These are phyloP conservation scores for Rachicladosporium sp. DNA, from an alignment of 2,329 filamentous ascomycete species.

Conservation along the genomic window DNA sequence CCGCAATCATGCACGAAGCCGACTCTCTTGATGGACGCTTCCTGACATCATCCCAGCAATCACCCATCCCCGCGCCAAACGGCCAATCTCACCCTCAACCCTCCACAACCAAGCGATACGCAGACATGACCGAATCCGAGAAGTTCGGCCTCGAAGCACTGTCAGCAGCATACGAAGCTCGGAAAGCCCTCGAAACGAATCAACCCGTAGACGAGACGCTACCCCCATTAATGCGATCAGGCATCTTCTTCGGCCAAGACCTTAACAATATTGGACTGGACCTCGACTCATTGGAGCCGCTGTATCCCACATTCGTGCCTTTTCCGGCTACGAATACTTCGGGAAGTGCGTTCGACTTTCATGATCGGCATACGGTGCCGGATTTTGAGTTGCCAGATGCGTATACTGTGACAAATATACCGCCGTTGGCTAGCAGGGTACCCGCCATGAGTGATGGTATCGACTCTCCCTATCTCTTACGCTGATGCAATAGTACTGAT, in stretches of 20 bases:
- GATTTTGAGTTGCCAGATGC: constrained; percentile 52
- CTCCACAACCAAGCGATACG: constrained; percentile 29
- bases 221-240: constrained; percentile 15
- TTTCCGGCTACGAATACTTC: constrained; percentile 37
- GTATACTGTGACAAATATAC: constrained; percentile 55
- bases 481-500: constrained; percentile 4
- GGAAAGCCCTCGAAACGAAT: constrained; percentile 15
- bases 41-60: constrained; percentile 1
- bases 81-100: constrained; percentile 13
- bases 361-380: constrained; percentile 44
- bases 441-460: constrained; percentile 23
- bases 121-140: constrained; percentile 49
- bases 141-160: constrained; percentile 48
- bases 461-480: not conserved
- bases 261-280: constrained; percentile 52
- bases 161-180: constrained; percentile 35
- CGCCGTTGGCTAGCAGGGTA: constrained; percentile 37
- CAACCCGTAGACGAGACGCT: constrained; percentile 18
- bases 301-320: constrained; percentile 53
- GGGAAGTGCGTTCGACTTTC: constrained; percentile 26
- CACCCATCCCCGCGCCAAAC: constrained; percentile 5
- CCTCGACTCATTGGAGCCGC: constrained; percentile 39
- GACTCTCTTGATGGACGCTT: no score
- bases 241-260: constrained; percentile 50
- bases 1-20: not conserved